Base-by-base conservation (phyloP, 2,329 filamentous ascomycete genomes). In the Alternaria burnsii region DNA sequence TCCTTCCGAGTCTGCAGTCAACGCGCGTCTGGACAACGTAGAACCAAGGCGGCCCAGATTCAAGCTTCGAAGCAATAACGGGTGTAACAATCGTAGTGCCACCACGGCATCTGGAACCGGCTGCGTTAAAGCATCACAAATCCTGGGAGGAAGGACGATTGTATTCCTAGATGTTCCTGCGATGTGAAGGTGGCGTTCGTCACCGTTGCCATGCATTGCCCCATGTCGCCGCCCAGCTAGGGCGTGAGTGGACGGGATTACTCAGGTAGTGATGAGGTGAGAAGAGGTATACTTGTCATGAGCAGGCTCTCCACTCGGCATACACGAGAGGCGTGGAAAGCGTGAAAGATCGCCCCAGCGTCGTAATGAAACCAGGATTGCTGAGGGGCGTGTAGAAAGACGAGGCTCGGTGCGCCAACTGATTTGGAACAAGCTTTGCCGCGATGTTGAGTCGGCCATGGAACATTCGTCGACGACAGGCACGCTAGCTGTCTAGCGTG, bases 1-100 rank as follows among this genome's bases (percentile, higher is more conserved):
- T 61, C 62, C 59, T 66, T 60, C 56, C 61, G 63, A 65, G 61
- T 48, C 46, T 47, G 20, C 58, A 65, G 61, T 61, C 67, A 63
- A 66, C 56, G 58, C 54, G 60, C 57, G 62, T 60, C 58, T 26
- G 10, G 34, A 24, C 46, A 24, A 36, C 36, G 26, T 34, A 34
- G 38, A 52, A 52, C 53, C 40, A 48, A 43, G 55, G 32, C 52
- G 47, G 12, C 46, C 34, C 16, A 36, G 42, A 43, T 18, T 32
- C 10, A 51, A 55, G 30, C 22, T 47, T 52, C 51, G 28, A 47
- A 26, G 34, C 22, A 51, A 28, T 8, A 38, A 59, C 38, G 46
- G 34, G 22, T 48, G 47, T 40, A 48, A 52, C 46, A 18, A 16
- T 44, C 6, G 46, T 36, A 52, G 14, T 26, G 42, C 22, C 20